phyloP scores from a whole-genome alignment of 2,329 filamentous ascomycete genomes.

The Stachybotrys chlorohalonatus region DNA sequence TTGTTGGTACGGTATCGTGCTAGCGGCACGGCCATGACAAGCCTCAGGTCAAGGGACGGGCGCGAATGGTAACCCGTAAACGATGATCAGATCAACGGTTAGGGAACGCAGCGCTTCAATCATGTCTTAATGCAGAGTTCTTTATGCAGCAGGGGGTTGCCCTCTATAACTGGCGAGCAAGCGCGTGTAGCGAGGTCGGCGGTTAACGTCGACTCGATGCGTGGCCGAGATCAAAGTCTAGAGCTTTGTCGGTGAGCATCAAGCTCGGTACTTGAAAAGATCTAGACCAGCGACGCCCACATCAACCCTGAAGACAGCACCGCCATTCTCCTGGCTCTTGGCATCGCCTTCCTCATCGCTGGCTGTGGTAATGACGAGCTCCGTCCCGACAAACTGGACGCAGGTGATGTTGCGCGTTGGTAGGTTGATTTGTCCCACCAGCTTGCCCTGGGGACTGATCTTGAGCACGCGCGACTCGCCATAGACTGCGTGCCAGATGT shows the following conservation, averaged over 20 bases:
- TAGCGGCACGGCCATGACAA: too few relatives aligned
- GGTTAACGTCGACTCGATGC: too few relatives aligned
- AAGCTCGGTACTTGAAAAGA: conserved; percentile 55
- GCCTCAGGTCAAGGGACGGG: too few relatives aligned
- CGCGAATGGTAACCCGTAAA: too few relatives aligned
- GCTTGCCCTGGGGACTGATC: conserved; percentile 58
- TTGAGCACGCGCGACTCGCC: conserved; percentile 68
- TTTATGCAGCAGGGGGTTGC: background rate
- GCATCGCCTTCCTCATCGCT: conserved; percentile 56
- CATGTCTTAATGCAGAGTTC: background rate
- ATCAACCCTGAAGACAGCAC: conserved; percentile 66
- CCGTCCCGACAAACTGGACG: conserved; percentile 65
- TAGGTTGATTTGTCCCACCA: conserved; percentile 66
- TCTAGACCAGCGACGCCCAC: conserved; percentile 61
- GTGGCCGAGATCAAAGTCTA: background rate
- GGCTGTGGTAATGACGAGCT: conserved; percentile 73
- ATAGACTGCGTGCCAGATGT: conserved; percentile 83
- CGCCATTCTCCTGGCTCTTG: conserved; percentile 54
- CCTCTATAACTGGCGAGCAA: background rate
- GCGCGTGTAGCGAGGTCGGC: too few relatives aligned
- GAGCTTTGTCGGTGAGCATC: background rate
- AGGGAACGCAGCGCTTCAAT: background rate
- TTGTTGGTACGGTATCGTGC: too few relatives aligned
- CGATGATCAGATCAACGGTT: background rate
- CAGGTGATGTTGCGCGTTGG: conserved; percentile 78